Evolutionary conservation across 2,329 filamentous ascomycete species (phyloP).

Genomic region (Apiospora phragmitis): DNA sequence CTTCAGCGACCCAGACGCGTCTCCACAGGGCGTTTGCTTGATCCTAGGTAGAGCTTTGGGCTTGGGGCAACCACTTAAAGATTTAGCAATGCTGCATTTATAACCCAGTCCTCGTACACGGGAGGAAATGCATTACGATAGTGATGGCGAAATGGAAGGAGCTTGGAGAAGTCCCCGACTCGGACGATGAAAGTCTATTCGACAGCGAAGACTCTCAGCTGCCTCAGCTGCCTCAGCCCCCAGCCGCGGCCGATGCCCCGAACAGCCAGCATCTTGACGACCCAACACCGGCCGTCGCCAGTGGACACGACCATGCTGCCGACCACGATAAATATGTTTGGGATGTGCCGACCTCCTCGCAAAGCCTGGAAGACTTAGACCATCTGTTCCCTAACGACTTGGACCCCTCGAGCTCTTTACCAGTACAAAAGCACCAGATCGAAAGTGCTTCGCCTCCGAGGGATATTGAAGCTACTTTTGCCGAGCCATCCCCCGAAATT

Average conservation of each 20-base stretch:
- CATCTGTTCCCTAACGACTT: conserved; percentile 16
- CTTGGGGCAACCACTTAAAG: neutral
- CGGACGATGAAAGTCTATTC: conserved; percentile 41
- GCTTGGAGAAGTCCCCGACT: conserved; percentile 45
- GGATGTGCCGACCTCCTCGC: conserved; percentile 32
- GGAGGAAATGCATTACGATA: conserved; percentile 32
- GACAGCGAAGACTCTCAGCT: conserved; percentile 35
- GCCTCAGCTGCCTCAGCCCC: conserved; percentile 9
- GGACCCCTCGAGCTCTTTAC: conserved; percentile 18
- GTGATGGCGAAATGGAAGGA: conserved; percentile 45
- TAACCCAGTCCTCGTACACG: neutral
- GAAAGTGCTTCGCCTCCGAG: neutral
- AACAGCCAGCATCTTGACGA: conserved; percentile 10
- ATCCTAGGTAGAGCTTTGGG: neutral
- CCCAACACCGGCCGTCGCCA: neutral
- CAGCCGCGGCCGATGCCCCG: neutral
- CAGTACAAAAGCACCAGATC: neutral
- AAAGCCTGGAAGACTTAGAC: conserved; percentile 12
- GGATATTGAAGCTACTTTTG: neutral
- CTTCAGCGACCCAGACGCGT: conserved; percentile 7
- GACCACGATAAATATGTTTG: conserved; percentile 23
- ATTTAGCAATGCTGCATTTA: neutral
- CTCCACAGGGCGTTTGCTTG: conserved; percentile 6
- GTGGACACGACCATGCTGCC: conserved; percentile 10
- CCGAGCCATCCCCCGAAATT: neutral